Conservation (phyloP, 1,284 basidiomycete genomes). For the Ustilago xerochloae region DNA sequence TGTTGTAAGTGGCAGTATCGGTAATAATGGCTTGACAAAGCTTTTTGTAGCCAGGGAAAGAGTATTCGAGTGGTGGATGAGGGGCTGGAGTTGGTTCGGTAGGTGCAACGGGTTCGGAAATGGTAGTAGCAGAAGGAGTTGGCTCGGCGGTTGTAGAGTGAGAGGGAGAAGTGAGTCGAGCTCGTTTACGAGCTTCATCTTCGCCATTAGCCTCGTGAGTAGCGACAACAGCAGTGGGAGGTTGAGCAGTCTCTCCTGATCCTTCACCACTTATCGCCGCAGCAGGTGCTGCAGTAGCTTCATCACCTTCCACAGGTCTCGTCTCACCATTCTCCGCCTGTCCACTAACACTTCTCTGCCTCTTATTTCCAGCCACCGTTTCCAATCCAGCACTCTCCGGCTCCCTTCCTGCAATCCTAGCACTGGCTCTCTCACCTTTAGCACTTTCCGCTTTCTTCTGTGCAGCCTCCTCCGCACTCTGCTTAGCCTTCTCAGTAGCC, state of each 20-base stretch:
- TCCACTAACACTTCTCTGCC: conserved; percentile 41
- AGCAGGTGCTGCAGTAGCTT: not conserved
- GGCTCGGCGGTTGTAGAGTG: not conserved
- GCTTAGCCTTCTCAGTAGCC: conserved; percentile 73
- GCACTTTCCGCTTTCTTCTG: conserved; percentile 37
- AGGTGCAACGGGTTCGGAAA: not conserved
- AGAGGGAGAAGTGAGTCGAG: conserved; percentile 23
- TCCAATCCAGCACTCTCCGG: conserved; percentile 71
- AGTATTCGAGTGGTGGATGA: conserved; percentile 42
- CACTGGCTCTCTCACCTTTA: conserved; percentile 65
- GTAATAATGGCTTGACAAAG: conserved; percentile 36
- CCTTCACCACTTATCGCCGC: not conserved
- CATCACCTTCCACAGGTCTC: not conserved
- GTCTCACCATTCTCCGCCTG: conserved; percentile 3
- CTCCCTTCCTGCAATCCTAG: conserved; percentile 77
- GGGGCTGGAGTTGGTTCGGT: not conserved
- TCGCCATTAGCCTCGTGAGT: conserved; percentile 8
- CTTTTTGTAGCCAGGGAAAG: conserved; percentile 7
- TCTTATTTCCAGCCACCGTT: conserved; percentile 47
- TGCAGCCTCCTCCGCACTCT: conserved; percentile 52
- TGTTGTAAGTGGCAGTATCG: conserved; percentile 44
- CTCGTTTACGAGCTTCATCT: conserved; percentile 36
- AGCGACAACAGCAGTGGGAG: not conserved
- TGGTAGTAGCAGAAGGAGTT: not conserved
- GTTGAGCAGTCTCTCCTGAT: not conserved